Percentiles rank a stretch among this genome's conserved stretches.
These are phyloP conservation scores for Tetratostichococcus sp. DNA, from an alignment of 139 green algal species.

Conservation along the genomic window DNA sequence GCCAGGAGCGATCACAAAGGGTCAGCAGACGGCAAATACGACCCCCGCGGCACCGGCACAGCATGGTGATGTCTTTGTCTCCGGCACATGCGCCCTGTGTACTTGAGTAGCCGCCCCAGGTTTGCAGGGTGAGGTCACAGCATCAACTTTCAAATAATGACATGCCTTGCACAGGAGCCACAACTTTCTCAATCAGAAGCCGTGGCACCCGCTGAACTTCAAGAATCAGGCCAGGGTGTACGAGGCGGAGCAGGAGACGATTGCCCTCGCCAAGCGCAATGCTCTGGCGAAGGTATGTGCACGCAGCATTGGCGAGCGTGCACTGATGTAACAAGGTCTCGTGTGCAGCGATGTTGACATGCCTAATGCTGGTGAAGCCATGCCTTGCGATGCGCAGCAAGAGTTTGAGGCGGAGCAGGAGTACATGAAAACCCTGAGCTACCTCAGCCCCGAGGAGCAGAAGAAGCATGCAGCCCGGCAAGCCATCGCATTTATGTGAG, in stretches of 20 bases:
- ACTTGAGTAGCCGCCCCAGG: background rate
- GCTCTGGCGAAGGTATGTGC: background rate
- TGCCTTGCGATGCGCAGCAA: slow-evolving; percentile 29
- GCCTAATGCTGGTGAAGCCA: no score
- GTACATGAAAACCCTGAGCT: slow-evolving; percentile 55
- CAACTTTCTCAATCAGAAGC: slow-evolving; percentile 79
- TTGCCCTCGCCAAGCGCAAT: background rate
- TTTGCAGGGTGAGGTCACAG: no score
- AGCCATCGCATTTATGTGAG: slow-evolving; percentile 57
- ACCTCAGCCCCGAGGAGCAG: slow-evolving; percentile 56
- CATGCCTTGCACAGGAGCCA: slow-evolving; percentile 49
- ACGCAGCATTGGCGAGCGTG: no score
- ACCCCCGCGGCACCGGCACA: slow-evolving; percentile 33
- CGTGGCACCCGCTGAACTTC: slow-evolving; percentile 84
- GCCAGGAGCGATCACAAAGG: slow-evolving; percentile 10
- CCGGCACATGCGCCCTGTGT: slow-evolving; percentile 40
- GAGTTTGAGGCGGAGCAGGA: slow-evolving; percentile 79
- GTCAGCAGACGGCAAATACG: slow-evolving; percentile 16
- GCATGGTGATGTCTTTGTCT: no score
- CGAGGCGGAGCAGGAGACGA: slow-evolving; percentile 39
- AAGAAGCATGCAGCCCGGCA: slow-evolving; percentile 46
- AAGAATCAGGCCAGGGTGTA: slow-evolving; percentile 68
- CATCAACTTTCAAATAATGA: no score
- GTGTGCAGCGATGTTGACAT: no score
- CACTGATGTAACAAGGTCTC: no score